Conservation (phyloP, 129 eudicot genomes). For the Sambucus nigra region DNA sequence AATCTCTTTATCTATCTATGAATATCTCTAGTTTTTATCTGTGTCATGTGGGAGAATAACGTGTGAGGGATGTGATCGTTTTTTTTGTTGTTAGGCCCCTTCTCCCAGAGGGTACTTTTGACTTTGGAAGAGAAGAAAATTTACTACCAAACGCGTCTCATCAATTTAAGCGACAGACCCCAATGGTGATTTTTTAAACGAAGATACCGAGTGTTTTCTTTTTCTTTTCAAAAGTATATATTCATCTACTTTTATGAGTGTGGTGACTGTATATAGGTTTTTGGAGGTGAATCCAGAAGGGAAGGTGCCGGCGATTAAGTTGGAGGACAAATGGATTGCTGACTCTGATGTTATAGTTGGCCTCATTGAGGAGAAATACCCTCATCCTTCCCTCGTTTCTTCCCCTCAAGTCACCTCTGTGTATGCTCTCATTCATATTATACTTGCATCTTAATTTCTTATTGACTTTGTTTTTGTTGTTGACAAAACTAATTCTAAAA, state of each 20-base stretch:
- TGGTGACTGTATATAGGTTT: conserved; percentile 44
- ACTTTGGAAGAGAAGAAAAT: conserved; percentile 76
- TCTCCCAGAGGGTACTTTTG: conserved; percentile 60
- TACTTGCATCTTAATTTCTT: too few relatives aligned
- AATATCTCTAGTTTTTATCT: conserved; percentile 2
- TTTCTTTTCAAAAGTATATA: background rate
- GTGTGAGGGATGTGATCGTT: background rate
- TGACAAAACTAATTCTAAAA: background rate
- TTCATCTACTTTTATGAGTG: background rate
- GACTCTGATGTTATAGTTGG: conserved; percentile 86
- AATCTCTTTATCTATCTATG: conserved; percentile 4
- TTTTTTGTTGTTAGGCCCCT: conserved; percentile 43
- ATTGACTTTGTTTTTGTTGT: background rate
- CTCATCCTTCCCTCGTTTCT: conserved; percentile 57
- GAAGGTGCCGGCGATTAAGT: conserved; percentile 61
- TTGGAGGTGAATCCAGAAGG: conserved; percentile 71
- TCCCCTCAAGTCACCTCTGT: conserved; percentile 61
- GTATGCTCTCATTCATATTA: conserved; percentile 33
- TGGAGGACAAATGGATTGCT: conserved; percentile 61
- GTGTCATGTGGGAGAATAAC: background rate
- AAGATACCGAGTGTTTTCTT: background rate
- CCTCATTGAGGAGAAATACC: conserved; percentile 65
- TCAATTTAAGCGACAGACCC: conserved; percentile 49
- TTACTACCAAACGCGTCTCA: conserved; percentile 47
- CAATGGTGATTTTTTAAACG: conserved; percentile 31